Conservation (phyloP, 2,329 filamentous ascomycete species). For the Nannizziopsis arthrosporioides region DNA sequence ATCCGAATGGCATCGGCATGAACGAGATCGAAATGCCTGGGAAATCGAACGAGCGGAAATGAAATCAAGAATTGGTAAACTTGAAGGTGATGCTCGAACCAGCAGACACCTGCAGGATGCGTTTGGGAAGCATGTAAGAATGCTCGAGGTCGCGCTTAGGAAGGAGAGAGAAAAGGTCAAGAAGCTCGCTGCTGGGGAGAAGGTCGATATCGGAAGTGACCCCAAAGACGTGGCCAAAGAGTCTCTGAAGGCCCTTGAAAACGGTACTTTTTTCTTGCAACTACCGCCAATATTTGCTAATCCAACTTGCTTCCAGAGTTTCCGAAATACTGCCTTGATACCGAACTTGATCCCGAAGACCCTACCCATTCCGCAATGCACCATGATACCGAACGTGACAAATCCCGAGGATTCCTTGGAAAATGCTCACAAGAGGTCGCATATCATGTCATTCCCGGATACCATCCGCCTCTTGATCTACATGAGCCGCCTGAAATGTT, state of each 20-base stretch:
- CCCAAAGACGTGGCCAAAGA: conserved; percentile 38
- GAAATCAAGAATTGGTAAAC: conserved; percentile 89
- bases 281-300: neutral
- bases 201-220: conserved; percentile 38
- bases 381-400: conserved; percentile 49
- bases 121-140: conserved; percentile 76
- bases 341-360: conserved; percentile 34
- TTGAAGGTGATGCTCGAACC: conserved; percentile 80
- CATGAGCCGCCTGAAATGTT: conserved; percentile 33
- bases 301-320: conserved; percentile 25
- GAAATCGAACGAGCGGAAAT: conserved; percentile 98
- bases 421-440: conserved; percentile 58
- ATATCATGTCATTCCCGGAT: conserved; percentile 55
- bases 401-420: conserved; percentile 50
- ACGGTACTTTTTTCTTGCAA: conserved; percentile 22
- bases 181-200: conserved; percentile 38
- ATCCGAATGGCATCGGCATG: conserved; percentile 97
- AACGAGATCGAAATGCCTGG: conserved; percentile 95
- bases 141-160: conserved; percentile 79
- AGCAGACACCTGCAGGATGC: conserved; percentile 82
- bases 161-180: conserved; percentile 64
- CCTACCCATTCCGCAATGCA: conserved; percentile 39
- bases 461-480: conserved; percentile 47
- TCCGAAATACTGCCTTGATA: conserved; percentile 37
- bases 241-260: conserved; percentile 29